Evolutionary conservation across 1,284 basidiomycete species (phyloP), one percentile per base, ranked within the genome.

Genomic region (Ganoderma meredithae): DNA sequence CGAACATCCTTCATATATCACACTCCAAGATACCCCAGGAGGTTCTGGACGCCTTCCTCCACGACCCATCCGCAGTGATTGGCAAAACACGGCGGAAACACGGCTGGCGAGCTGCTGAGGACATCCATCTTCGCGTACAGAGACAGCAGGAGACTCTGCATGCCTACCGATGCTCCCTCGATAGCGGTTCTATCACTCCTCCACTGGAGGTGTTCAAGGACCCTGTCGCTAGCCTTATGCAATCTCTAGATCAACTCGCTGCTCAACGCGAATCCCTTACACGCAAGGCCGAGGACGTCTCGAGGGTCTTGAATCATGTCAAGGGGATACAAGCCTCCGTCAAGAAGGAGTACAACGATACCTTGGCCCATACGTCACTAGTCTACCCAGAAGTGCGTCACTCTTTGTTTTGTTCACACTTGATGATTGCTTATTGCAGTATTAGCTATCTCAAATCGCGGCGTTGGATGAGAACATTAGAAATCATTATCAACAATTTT

Each of bases 401-500:
- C 17, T 49, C 41, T 52, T 43, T 47, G 17, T 41, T 10, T 4
- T 10, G 9, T 41, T 31, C 12, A 3, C 1, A 17, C 41, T 0
- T 17, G 9, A 19, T 19, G 2, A 36, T 12, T 2, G 44, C 66
- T 58, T 49, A 63, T n/a, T 64, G 64, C 64, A 64, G 33, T 49
- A 40, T 10, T 63, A 93, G 91, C 81, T 93, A 17, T 91, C 91
- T 1, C 83, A 86, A 60, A 89, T 92, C 52, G 82, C 88, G 13
- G 88, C 84, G 3, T 74, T 93, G 49, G 90, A 93, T 76, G 91
- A 93, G 78, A 90, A 86, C 73, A 92, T 92, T 77, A 86, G 85
- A 71, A 90, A 92, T 72, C 88, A 89, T 67, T 93, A 91, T 71
- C 90, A 92, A 72, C 89, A 91, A 70, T 79, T 93, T 61, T 92